Evolutionary conservation across 805 yeast genomes (phyloP).

Genomic region (Myxozyma geophila): DNA sequence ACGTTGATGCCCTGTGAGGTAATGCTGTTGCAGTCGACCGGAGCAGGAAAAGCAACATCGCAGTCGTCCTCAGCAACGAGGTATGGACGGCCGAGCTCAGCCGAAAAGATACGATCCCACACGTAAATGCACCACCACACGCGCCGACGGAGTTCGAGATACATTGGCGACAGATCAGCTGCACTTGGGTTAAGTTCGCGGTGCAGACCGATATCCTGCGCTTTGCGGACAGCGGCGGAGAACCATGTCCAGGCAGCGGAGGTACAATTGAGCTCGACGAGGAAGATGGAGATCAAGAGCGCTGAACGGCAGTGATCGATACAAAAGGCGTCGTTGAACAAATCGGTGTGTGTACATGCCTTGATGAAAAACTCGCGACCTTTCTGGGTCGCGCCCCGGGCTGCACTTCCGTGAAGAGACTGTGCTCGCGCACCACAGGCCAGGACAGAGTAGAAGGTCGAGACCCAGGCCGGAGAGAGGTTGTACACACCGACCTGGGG

Average conservation of each 20-base stretch:
- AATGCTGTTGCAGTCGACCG: slow-evolving; percentile 30
- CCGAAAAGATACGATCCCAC: slow-evolving; percentile 38
- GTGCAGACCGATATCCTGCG: slow-evolving; percentile 35
- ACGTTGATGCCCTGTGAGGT: slow-evolving; percentile 9
- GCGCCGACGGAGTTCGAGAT: slow-evolving; percentile 34
- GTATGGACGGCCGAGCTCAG: slow-evolving; percentile 33
- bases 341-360: slow-evolving; percentile 23
- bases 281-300: slow-evolving; percentile 37
- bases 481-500: slow-evolving; percentile 9
- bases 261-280: slow-evolving; percentile 36
- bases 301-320: slow-evolving; percentile 34
- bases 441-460: slow-evolving; percentile 38
- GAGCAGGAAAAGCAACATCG: slow-evolving; percentile 30
- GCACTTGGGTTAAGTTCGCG: slow-evolving; percentile 4
- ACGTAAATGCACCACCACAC: slow-evolving; percentile 40
- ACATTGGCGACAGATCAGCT: slow-evolving; percentile 8
- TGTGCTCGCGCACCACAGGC: slow-evolving; percentile 39
- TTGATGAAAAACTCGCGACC: slow-evolving; percentile 26
- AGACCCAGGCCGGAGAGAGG: slow-evolving; percentile 33
- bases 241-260: slow-evolving; percentile 40
- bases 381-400: slow-evolving; percentile 21
- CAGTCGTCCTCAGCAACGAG: slow-evolving; percentile 33
- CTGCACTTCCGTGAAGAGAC: slow-evolving; percentile 28
- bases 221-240: slow-evolving; percentile 33
- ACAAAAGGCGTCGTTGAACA: slow-evolving; percentile 32